Evolutionary conservation across 1,139 yeast genomes (phyloP).

Genomic region (Maudiozyma humilis): DNA sequence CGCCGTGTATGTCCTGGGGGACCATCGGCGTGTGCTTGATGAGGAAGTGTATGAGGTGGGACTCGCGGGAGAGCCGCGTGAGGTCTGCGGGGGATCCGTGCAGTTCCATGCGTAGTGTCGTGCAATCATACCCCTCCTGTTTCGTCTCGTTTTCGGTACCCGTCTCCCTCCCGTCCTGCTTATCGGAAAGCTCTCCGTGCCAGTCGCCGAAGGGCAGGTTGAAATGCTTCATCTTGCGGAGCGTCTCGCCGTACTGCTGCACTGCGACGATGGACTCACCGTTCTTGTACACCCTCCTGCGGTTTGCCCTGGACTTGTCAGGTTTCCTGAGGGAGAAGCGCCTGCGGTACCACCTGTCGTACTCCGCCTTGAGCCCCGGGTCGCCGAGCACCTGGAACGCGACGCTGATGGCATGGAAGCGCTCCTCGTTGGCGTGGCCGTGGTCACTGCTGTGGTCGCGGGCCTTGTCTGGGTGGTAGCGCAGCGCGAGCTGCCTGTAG

Average conservation of each 20-base stretch:
- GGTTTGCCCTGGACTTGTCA: neutral
- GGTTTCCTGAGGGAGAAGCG: neutral
- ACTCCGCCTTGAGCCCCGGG: neutral
- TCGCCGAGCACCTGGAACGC: slow-evolving; percentile 5
- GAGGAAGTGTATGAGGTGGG: neutral
- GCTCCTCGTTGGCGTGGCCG: slow-evolving; percentile 50
- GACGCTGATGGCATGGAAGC: slow-evolving; percentile 48
- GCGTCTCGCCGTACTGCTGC: slow-evolving; percentile 23
- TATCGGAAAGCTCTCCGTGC: slow-evolving; percentile 9
- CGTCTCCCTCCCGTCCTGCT: neutral
- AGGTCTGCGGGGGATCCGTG: neutral
- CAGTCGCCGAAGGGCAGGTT: slow-evolving; percentile 22
- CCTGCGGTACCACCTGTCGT: slow-evolving; percentile 1
- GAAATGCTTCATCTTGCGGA: slow-evolving; percentile 25
- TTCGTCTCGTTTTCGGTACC: neutral
- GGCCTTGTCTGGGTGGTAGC: slow-evolving; percentile 89
- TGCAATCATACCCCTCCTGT: slow-evolving; percentile 6
- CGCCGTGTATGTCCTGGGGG: slow-evolving; percentile 5
- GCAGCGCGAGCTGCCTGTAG: slow-evolving; percentile 74
- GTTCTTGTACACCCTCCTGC: neutral
- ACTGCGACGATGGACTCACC: slow-evolving; percentile 8
- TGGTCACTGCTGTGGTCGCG: neutral
- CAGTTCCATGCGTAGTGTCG: slow-evolving; percentile 8
- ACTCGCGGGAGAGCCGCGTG: neutral
- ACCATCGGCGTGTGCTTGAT: neutral